phyloP scores from a whole-genome alignment of 306 rosid genomes.

The Casuarina cunninghamiana region DNA sequence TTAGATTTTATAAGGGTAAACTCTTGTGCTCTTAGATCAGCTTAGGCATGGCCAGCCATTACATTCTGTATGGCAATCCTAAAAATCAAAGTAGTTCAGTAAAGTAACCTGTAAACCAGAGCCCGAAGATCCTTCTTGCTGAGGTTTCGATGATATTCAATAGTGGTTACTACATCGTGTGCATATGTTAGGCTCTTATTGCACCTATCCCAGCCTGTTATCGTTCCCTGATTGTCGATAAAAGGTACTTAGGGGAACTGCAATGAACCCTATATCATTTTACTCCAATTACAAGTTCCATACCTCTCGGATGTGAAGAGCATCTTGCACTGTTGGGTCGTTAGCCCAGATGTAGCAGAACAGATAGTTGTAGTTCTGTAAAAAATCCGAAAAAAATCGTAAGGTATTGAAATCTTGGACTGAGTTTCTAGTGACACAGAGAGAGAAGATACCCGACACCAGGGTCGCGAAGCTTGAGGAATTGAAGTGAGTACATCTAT shows the following conservation, averaged over 20 bases:
- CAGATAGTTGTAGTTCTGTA: slow-evolving; percentile 30
- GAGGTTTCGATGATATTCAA: slow-evolving; percentile 31
- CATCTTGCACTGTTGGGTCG: slow-evolving; percentile 34
- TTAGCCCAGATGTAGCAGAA: slow-evolving; percentile 42
- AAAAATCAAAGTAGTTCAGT: too few species aligned
- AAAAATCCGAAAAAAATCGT: too few species aligned
- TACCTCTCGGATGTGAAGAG: slow-evolving; percentile 41
- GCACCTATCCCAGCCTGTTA: slow-evolving; percentile 36
- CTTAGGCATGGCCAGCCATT: too few species aligned
- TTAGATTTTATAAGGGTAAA: too few species aligned
- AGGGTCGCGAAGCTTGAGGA: not conserved
- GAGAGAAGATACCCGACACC: not conserved
- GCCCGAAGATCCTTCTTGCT: slow-evolving; percentile 28
- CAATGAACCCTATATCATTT: not conserved
- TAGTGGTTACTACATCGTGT: accelerated
- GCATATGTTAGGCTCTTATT: slow-evolving; percentile 36
- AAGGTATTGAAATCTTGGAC: not conserved
- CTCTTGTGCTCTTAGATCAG: too few species aligned
- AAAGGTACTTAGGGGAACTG: not conserved
- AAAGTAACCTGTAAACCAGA: slow-evolving; percentile 34
- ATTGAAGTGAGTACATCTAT: slow-evolving; percentile 16
- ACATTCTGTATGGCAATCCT: too few species aligned
- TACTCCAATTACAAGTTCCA: not conserved
- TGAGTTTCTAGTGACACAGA: not conserved
- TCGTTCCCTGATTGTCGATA: slow-evolving; percentile 30